These are phyloP conservation scores for Gnomoniopsis sp. DNA, from an alignment of 2,329 filamentous ascomycete species.

Conservation along the genomic window DNA sequence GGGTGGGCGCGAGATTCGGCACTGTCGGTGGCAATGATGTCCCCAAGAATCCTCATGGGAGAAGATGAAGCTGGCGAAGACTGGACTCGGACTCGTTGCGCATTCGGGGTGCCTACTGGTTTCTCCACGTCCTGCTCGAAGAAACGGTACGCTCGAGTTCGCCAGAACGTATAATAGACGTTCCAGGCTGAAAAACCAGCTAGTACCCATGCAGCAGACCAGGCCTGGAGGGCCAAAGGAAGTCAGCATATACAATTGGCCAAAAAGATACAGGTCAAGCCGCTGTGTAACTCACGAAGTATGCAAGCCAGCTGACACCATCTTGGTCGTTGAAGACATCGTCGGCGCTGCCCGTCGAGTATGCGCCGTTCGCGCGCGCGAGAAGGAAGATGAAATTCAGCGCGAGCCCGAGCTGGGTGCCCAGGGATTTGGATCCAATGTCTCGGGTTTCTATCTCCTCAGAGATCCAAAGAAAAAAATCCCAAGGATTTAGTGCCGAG, in stretches of 20 bases:
- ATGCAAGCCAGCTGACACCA: constrained; percentile 62
- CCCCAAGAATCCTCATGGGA: constrained; percentile 71
- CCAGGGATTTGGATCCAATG: constrained; percentile 80
- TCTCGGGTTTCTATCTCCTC: constrained; percentile 91
- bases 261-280: not conserved
- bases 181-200: constrained; percentile 68
- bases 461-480: constrained; percentile 85
- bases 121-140: constrained; percentile 84
- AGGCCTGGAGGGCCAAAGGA: constrained; percentile 45
- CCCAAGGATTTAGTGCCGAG: constrained; percentile 78
- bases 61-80: constrained; percentile 76
- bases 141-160: constrained; percentile 82
- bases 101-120: constrained; percentile 75
- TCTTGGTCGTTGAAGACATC: constrained; percentile 78
- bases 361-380: constrained; percentile 72
- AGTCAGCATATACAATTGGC: not conserved
- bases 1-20: constrained; percentile 84
- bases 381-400: constrained; percentile 80
- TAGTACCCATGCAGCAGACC: constrained; percentile 68
- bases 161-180: constrained; percentile 75
- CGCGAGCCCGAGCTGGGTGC: constrained; percentile 68
- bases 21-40: constrained; percentile 62
- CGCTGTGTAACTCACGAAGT: constrained; percentile 41
- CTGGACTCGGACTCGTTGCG: constrained; percentile 82
- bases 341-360: constrained; percentile 53